A percentile compares a stretch with the other conserved stretches of the same genome.
Conservation (phyloP, 345 rosid species). For the Ricinus communis region DNA sequence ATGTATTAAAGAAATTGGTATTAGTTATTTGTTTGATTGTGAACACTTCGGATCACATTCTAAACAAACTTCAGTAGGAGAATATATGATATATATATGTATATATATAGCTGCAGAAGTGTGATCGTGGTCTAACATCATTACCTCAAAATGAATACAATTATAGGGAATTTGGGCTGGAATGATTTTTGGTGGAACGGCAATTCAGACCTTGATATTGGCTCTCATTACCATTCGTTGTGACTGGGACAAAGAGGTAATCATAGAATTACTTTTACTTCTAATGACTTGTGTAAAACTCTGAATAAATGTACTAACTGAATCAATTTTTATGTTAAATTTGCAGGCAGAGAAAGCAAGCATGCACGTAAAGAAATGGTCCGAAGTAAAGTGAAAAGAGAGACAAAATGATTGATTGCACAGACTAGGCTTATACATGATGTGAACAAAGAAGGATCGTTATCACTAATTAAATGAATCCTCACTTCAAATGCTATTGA, state of each 20-base stretch:
- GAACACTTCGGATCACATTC: no score
- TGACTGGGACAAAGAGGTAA: slow-evolving; percentile 82
- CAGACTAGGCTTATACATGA: no score
- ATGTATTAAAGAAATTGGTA: no score
- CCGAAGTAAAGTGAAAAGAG: slow-evolving; percentile 16
- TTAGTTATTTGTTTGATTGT: no score
- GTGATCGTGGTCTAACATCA: no score
- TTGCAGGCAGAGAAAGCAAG: slow-evolving; percentile 73
- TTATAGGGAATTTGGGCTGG: slow-evolving; percentile 85
- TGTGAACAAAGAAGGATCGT: no score
- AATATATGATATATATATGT: no score
- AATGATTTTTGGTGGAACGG: slow-evolving; percentile 87
- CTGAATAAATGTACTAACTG: background rate
- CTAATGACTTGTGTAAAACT: no score
- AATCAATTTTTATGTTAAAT: background rate
- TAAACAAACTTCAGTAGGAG: no score
- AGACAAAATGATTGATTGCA: background rate
- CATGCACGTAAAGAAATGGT: slow-evolving; percentile 59
- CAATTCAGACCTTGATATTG: slow-evolving; percentile 60
- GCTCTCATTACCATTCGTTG: slow-evolving; percentile 52
- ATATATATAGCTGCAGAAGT: no score
- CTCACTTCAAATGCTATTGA: no score
- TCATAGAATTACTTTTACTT: background rate
- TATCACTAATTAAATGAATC: no score
- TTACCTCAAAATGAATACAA: background rate